These are phyloP conservation scores for Phytopythium kandeliae DNA, from an alignment of 352 stramenopile genomes.

Conservation along the genomic window DNA sequence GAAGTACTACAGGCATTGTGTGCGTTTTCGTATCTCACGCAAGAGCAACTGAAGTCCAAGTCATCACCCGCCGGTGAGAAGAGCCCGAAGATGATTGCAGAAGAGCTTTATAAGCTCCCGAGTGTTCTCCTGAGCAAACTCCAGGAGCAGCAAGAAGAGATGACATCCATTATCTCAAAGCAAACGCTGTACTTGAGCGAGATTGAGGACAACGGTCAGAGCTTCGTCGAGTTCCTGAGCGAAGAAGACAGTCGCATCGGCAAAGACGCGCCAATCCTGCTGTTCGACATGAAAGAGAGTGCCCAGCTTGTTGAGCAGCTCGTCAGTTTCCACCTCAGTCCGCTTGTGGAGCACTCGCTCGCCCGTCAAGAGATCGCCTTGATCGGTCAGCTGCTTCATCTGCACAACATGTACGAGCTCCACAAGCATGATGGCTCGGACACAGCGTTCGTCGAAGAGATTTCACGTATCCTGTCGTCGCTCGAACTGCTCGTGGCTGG, in stretches of 20 bases:
- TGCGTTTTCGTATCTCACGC: conserved; percentile 75
- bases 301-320: conserved; percentile 53
- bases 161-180: conserved; percentile 52
- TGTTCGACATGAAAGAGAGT: conserved; percentile 80
- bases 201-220: conserved; percentile 45
- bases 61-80: neutral
- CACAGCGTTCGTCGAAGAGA: conserved; percentile 8
- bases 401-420: conserved; percentile 50
- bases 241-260: conserved; percentile 56
- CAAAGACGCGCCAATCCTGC: conserved; percentile 71
- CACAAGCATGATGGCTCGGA: neutral
- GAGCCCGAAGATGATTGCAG: conserved; percentile 36
- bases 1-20: conserved; percentile 75
- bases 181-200: conserved; percentile 76
- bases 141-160: conserved; percentile 35
- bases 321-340: conserved; percentile 75
- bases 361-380: conserved; percentile 60
- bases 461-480: conserved; percentile 28
- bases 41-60: conserved; percentile 26
- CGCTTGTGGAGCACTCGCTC: conserved; percentile 61
- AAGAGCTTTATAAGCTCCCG: conserved; percentile 65
- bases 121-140: conserved; percentile 58
- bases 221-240: conserved; percentile 44
- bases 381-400: conserved; percentile 45
- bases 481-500: conserved; percentile 56